A percentile compares a stretch with the other conserved stretches of the same genome.
These are phyloP conservation scores for Miscanthus sacchariflorus DNA, from an alignment of 202 grass and related monocot genomes.

Conservation along the genomic window DNA sequence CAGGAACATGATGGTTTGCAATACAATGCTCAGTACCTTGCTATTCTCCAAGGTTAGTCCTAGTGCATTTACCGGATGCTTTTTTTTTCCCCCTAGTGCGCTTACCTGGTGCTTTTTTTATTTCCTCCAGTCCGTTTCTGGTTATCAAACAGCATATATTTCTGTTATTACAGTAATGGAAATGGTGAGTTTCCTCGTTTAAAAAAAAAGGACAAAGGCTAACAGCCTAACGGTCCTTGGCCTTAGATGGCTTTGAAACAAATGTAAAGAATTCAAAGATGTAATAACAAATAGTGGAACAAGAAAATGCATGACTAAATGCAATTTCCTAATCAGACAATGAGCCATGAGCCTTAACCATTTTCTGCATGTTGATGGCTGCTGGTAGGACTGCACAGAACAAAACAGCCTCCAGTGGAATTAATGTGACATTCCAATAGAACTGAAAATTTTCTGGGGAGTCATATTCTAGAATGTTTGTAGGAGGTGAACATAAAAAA, in stretches of 20 bases:
- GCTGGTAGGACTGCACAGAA: constrained; percentile 47
- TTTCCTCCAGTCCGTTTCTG: background rate
- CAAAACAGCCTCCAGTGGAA: constrained; percentile 45
- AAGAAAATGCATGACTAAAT: background rate
- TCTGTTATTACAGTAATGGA: background rate
- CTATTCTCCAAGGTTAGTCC: background rate
- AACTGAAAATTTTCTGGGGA: constrained; percentile 31
- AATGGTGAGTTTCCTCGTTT: background rate
- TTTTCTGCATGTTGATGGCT: constrained; percentile 43
- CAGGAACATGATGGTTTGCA: background rate
- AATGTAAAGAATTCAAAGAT: background rate
- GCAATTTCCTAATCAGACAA: constrained; percentile 21
- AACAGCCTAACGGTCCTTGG: background rate
- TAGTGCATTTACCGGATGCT: background rate
- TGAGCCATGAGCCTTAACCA: constrained; percentile 45
- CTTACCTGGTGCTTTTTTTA: background rate
- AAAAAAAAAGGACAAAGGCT: background rate
- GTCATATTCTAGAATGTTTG: background rate
- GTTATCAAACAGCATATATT: background rate
- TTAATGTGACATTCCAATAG: constrained; percentile 24
- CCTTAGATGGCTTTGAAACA: constrained; percentile 17
- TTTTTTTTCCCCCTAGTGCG: background rate
- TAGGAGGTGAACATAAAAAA: constrained; percentile 5
- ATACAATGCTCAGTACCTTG: constrained; percentile 4
- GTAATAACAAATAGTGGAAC: background rate